Base-by-base conservation (phyloP, 495 filamentous ascomycete genomes). In the Aspergillus biplanus region DNA sequence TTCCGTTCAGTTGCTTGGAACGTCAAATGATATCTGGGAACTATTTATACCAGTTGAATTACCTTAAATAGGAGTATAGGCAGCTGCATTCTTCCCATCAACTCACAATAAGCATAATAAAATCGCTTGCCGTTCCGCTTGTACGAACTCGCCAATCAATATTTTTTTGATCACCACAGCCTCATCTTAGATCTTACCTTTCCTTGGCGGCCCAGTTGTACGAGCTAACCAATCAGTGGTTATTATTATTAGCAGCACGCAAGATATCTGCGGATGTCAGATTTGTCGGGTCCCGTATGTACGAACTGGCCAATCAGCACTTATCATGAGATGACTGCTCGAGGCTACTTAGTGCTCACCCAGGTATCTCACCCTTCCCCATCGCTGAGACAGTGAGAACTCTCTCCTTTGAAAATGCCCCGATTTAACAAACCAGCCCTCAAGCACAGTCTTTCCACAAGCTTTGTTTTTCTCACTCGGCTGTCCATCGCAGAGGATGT, bases 71-170 rank as follows among this genome's bases (percentile, higher is more conserved):
- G n/a, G n/a, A n/a, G n/a, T n/a, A n/a, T n/a, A 61, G 48, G 58
- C 58, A 61, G 48, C 58, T 61, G 58, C 44, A 61, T 61, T 61
- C 58, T 61, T 53, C 58, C 16, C 37, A 46, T 61, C 13, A 27
- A 42, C 13, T 37, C 18, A 62, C 21, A 56, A 62, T 54, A 57
- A n/a, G n/a, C n/a, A n/a, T n/a, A n/a, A n/a, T n/a, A 39, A 1
- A 39, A 39, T 39, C 37, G 42, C 60, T 48, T 54, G 53, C 48
- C 15, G 39, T 33, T 55, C 60, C 61, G 21, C 61, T 44, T 58
- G 61, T 58, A 63, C 61, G 53, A 58, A 58, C 18, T 9, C 50
- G 47, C 61, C 61, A 63, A 57, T 63, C 61, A 57, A 44, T 35
- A 44, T 11, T 47, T 62, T 50, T 53, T 46, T 42, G 34, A 46